Evolutionary conservation across 352 stramenopile genomes (phyloP).

Genomic region (Globisporangium apiculatum): DNA sequence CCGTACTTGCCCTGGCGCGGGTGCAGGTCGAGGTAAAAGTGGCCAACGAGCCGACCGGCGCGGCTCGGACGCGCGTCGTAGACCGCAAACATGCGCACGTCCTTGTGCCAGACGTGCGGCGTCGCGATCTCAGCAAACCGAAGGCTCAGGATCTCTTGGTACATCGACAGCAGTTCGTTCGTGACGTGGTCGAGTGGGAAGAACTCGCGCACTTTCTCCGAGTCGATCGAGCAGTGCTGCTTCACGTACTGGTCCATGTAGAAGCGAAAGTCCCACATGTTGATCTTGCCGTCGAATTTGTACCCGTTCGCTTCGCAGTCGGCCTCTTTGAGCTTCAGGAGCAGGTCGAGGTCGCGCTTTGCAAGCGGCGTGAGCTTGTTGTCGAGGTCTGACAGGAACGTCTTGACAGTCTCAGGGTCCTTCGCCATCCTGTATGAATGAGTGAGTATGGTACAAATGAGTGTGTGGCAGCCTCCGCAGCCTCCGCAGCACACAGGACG

Average conservation of each 20-base stretch:
- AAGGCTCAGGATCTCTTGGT: slow-evolving; percentile 83
- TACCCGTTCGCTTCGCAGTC: slow-evolving; percentile 42
- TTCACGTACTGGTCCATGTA: slow-evolving; percentile 88
- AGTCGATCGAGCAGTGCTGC: slow-evolving; percentile 83
- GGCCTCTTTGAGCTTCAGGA: slow-evolving; percentile 67
- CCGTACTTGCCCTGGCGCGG: slow-evolving; percentile 83
- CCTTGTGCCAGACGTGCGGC: slow-evolving; percentile 83
- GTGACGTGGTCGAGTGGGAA: slow-evolving; percentile 87
- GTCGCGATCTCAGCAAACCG: slow-evolving; percentile 77
- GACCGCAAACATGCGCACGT: slow-evolving; percentile 85
- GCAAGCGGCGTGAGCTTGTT: slow-evolving; percentile 71
- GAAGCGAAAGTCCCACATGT: slow-evolving; percentile 89
- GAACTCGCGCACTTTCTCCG: slow-evolving; percentile 82
- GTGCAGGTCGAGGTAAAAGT: slow-evolving; percentile 89
- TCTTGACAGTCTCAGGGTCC: slow-evolving; percentile 48
- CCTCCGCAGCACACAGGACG: slow-evolving; percentile 1
- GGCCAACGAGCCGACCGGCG: slow-evolving; percentile 53
- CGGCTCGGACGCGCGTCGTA: slow-evolving; percentile 56
- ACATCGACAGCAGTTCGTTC: slow-evolving; percentile 77
- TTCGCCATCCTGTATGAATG: slow-evolving; percentile 47
- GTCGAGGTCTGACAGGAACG: slow-evolving; percentile 69
- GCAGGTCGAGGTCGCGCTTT: slow-evolving; percentile 63
- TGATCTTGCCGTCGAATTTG: slow-evolving; percentile 81
- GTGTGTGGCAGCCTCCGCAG: background rate
- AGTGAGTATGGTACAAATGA: background rate